phyloP scores from a whole-genome alignment of 805 yeast species.

The Lachancea sp. region DNA sequence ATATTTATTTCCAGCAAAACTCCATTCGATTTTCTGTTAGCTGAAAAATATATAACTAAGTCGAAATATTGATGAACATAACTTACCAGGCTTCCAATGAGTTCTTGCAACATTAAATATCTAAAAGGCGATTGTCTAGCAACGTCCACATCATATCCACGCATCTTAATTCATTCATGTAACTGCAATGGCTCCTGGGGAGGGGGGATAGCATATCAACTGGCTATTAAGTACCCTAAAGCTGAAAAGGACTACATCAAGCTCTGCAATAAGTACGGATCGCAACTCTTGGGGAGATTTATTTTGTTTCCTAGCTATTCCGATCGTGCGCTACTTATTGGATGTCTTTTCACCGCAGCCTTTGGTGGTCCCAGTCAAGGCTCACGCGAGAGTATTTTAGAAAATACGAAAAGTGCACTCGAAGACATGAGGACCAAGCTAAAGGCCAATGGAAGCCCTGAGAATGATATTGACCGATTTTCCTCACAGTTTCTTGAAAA shows the following conservation, averaged over 20 bases:
- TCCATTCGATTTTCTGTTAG: background rate
- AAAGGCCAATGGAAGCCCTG: background rate
- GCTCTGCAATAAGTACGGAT: constrained; percentile 21
- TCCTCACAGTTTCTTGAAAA: constrained; percentile 45
- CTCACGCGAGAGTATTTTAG: constrained; percentile 41
- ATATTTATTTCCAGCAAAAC: background rate
- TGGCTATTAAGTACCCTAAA: constrained; percentile 48
- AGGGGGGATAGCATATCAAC: constrained; percentile 67
- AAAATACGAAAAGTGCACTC: constrained; percentile 22
- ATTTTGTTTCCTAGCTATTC: constrained; percentile 22
- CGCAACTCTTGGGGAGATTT: constrained; percentile 42
- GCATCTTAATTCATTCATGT: constrained; percentile 70
- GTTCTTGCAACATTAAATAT: constrained; percentile 1
- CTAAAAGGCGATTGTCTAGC: constrained; percentile 7
- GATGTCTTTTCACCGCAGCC: constrained; percentile 69
- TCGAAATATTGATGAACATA: background rate
- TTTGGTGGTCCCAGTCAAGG: constrained; percentile 42
- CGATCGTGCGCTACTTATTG: constrained; percentile 34
- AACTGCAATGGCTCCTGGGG: constrained; percentile 80
- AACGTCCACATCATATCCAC: constrained; percentile 18
- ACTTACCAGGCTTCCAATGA: background rate
- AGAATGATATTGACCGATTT: constrained; percentile 63
- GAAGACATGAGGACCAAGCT: constrained; percentile 40
- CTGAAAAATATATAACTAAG: background rate
- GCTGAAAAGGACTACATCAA: constrained; percentile 45